Conservation (phyloP, 2,329 filamentous ascomycete genomes). For the Beauveria sp. region DNA sequence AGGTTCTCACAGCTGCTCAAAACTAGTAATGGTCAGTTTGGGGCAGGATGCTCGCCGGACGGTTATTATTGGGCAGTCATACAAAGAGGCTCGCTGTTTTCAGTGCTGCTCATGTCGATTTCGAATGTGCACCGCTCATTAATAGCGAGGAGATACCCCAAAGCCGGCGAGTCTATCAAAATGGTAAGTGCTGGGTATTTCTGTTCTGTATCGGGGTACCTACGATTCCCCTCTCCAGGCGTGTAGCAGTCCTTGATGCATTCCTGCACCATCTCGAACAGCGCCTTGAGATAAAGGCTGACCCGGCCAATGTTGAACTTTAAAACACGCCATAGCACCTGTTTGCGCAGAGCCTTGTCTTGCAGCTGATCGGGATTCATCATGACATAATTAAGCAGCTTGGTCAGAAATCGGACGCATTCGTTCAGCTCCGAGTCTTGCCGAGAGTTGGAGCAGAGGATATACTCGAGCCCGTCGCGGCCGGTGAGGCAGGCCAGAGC, state of each 20-base stretch:
- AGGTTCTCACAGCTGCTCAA: not conserved
- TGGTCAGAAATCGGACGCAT: not conserved
- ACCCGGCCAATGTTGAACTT: not conserved
- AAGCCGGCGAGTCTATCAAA: not conserved
- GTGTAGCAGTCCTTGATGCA: not conserved
- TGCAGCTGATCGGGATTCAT: slow-evolving; percentile 9
- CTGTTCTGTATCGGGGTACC: not conserved
- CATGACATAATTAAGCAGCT: not conserved
- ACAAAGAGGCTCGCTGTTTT: not conserved
- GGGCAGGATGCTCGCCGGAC: not conserved
- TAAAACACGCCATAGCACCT: not conserved
- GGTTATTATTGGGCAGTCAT: not conserved
- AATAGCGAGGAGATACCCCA: not conserved
- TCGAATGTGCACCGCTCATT: not conserved
- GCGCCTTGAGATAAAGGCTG: not conserved
- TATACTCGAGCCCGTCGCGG: slow-evolving; percentile 7
- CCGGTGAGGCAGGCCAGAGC: slow-evolving; percentile 7
- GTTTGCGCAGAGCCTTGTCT: slow-evolving; percentile 4
- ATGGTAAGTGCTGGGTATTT: not conserved
- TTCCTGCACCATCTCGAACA: not conserved
- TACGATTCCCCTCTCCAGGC: not conserved
- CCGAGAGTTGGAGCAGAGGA: slow-evolving; percentile 13
- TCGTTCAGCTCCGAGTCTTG: slow-evolving; percentile 6
- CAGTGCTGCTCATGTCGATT: not conserved
- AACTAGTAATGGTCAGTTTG: not conserved